These are phyloP conservation scores for Harringtonia aguacate DNA, from an alignment of 2,329 filamentous ascomycete species.

Conservation along the genomic window DNA sequence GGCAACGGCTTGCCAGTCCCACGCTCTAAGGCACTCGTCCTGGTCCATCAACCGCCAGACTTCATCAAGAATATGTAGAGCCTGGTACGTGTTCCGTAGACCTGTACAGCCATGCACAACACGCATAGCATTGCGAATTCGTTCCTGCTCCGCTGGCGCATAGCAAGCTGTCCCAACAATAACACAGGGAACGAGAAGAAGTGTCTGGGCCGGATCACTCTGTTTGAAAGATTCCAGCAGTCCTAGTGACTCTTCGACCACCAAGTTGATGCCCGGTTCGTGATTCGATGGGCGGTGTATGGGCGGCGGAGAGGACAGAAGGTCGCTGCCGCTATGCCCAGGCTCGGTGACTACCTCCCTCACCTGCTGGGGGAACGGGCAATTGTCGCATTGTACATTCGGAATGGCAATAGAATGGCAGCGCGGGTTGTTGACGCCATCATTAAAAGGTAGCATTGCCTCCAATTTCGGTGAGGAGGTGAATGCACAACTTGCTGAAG, in stretches of 20 bases:
- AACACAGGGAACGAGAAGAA: slow-evolving; percentile 50
- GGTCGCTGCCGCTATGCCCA: slow-evolving; percentile 4
- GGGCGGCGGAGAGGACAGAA: slow-evolving; percentile 30
- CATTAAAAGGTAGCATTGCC: neutral
- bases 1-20: slow-evolving; percentile 55
- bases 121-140: slow-evolving; percentile 37
- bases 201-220: slow-evolving; percentile 46
- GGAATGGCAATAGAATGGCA: slow-evolving; percentile 14
- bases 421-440: slow-evolving; percentile 8
- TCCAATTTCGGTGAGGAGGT: slow-evolving; percentile 17
- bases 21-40: slow-evolving; percentile 46
- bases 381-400: neutral
- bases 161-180: slow-evolving; percentile 52
- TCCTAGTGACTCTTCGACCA: slow-evolving; percentile 45
- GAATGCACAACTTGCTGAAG: slow-evolving; percentile 22
- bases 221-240: slow-evolving; percentile 45
- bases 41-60: slow-evolving; percentile 49
- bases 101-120: slow-evolving; percentile 48
- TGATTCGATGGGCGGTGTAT: slow-evolving; percentile 35
- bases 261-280: slow-evolving; percentile 39
- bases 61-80: slow-evolving; percentile 42
- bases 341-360: neutral
- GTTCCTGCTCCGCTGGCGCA: slow-evolving; percentile 37
- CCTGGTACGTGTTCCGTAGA: slow-evolving; percentile 45
- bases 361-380: neutral